phyloP scores from a whole-genome alignment of 371 early-diverging fungal species.

The Mucor saturninus region DNA sequence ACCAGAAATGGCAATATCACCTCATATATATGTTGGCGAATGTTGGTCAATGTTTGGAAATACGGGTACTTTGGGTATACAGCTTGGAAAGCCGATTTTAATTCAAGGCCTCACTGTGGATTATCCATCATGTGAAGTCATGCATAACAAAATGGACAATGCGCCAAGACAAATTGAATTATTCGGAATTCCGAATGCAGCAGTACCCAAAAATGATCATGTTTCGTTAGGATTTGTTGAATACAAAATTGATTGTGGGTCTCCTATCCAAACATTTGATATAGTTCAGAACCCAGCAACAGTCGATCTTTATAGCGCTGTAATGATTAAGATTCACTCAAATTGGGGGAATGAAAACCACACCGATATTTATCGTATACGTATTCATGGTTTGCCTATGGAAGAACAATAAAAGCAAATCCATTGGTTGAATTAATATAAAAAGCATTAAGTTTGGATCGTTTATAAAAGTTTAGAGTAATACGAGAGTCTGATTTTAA shows the following conservation, averaged over 20 bases:
- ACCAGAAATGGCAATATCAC: constrained; percentile 18
- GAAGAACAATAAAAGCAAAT: too few relatives aligned
- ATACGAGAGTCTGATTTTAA: too few relatives aligned
- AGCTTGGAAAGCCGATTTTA: constrained; percentile 10
- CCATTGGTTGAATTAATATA: too few relatives aligned
- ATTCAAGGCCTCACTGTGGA: constrained; percentile 20
- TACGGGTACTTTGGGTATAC: constrained; percentile 9
- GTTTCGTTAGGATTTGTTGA: constrained; percentile 9
- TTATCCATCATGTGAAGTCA: constrained; percentile 5
- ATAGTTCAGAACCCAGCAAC: not conserved
- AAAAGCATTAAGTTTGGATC: too few relatives aligned
- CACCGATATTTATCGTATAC: constrained; percentile 81
- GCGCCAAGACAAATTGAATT: constrained; percentile 19
- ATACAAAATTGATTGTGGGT: constrained; percentile 22
- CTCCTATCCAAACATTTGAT: constrained; percentile 42
- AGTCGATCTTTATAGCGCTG: constrained; percentile 17
- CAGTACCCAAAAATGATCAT: not conserved
- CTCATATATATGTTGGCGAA: constrained; percentile 2
- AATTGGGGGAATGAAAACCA: constrained; percentile 77
- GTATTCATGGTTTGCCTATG: constrained; percentile 63
- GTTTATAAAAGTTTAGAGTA: too few relatives aligned
- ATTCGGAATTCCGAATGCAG: not conserved
- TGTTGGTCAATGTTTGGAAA: constrained; percentile 25
- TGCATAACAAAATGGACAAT: constrained; percentile 5
- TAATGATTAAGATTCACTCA: constrained; percentile 57